These are phyloP conservation scores for Raphidocelis subcapitata DNA, from an alignment of 139 green algal species.

Conservation along the genomic window DNA sequence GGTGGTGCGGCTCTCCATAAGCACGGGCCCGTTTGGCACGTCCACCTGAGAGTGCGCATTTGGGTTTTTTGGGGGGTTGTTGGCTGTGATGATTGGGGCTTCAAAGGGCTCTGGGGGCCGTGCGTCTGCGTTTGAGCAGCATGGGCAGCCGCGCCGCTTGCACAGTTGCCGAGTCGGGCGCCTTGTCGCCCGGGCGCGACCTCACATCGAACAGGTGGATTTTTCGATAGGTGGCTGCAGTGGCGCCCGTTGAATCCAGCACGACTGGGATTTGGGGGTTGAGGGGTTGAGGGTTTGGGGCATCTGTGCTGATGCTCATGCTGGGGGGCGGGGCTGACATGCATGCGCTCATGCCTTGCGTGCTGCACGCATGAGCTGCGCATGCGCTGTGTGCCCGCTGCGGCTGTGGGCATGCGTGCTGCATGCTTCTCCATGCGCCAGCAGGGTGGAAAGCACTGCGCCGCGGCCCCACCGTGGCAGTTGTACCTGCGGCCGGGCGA, in stretches of 20 bases:
- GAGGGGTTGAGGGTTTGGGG: too few relatives aligned
- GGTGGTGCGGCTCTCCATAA: constrained; percentile 84
- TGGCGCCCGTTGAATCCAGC: constrained; percentile 55
- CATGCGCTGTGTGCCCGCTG: neutral
- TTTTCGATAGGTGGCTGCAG: constrained; percentile 44
- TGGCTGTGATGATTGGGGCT: too few relatives aligned
- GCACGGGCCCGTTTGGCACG: constrained; percentile 75
- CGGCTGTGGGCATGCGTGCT: neutral
- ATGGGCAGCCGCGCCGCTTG: too few relatives aligned
- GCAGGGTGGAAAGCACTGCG: too few relatives aligned
- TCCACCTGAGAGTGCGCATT: too few relatives aligned
- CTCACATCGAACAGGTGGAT: constrained; percentile 89
- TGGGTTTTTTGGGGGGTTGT: too few relatives aligned
- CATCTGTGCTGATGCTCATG: constrained; percentile 63
- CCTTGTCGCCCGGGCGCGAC: too few relatives aligned
- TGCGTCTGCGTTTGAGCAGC: too few relatives aligned
- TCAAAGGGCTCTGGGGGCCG: too few relatives aligned
- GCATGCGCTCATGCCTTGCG: neutral
- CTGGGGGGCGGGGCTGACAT: neutral
- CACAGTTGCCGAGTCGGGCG: too few relatives aligned
- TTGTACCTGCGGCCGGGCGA: neutral
- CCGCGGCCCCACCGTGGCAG: too few relatives aligned
- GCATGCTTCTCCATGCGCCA: neutral
- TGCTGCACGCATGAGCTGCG: neutral
- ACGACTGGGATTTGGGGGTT: constrained; percentile 92